Evolutionary conservation across 2,329 filamentous ascomycete species (phyloP).

Genomic region (Lecanicillium sp.): DNA sequence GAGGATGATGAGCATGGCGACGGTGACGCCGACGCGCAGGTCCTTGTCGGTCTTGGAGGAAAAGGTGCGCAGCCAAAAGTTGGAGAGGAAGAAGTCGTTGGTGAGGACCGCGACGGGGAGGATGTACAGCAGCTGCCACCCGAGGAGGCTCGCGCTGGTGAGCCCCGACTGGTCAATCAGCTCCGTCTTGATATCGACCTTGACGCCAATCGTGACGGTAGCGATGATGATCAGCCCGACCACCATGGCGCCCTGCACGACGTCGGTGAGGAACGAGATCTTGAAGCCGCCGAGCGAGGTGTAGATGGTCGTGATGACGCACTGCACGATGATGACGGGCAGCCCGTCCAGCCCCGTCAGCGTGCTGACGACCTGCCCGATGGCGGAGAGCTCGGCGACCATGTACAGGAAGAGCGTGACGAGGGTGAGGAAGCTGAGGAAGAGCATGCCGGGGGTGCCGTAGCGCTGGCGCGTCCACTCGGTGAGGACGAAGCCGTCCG

Average conservation of each 20-base stretch:
- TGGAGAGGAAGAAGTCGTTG: slow-evolving; percentile 82
- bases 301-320: slow-evolving; percentile 73
- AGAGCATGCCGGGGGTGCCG: slow-evolving; percentile 61
- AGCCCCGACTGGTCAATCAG: slow-evolving; percentile 64
- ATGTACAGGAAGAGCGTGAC: slow-evolving; percentile 83
- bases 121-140: slow-evolving; percentile 83
- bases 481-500: slow-evolving; percentile 77
- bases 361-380: slow-evolving; percentile 71
- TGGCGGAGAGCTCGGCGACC: slow-evolving; percentile 74
- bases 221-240: slow-evolving; percentile 68
- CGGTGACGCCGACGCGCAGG: slow-evolving; percentile 65
- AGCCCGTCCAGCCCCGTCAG: slow-evolving; percentile 70
- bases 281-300: slow-evolving; percentile 78
- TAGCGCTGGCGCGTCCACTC: slow-evolving; percentile 80
- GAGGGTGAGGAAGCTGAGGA: slow-evolving; percentile 70
- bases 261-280: slow-evolving; percentile 79
- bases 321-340: slow-evolving; percentile 71
- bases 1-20: slow-evolving; percentile 59
- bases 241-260: slow-evolving; percentile 75
- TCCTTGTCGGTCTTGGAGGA: slow-evolving; percentile 74
- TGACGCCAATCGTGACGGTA: slow-evolving; percentile 69
- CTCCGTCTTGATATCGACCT: slow-evolving; percentile 64
- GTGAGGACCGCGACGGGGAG: slow-evolving; percentile 74
- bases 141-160: slow-evolving; percentile 62
- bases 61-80: slow-evolving; percentile 80